Evolutionary conservation across 345 rosid species (phyloP), one percentile per base, ranked within the genome.

Genomic region (Salix udensis): DNA sequence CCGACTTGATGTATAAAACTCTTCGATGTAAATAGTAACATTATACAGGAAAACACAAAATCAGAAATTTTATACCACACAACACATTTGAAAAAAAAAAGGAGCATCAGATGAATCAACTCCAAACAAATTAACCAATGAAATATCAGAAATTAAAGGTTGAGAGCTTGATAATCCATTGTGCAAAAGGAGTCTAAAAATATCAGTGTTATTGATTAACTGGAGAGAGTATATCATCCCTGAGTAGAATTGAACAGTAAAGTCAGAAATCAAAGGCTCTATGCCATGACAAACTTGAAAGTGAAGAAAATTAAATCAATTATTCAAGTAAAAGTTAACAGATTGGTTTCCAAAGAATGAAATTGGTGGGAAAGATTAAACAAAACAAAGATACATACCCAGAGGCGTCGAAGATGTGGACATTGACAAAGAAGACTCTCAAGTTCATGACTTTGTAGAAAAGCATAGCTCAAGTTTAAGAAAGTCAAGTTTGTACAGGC

Each of bases 401-500:
- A 87, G 23, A 90, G 90, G 73, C 89, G 90, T 67, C 70, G 81
- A 67, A 90, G 91, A 74, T 15, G 14, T 9, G 92, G 90, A 73
- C 94, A 88, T 72, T 90, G 89, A 77, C 77, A 62, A 62, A 90
- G 84, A 71, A 88, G 89, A 74, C 76, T 80, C 30, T 88, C 84
- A 73, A 90, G 82, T 73, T 90, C 91, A 31, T 62, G 68, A 64
- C 92, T 74, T 64, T 83, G 85, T 84, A 90, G 76, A 78, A 85
- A 67, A 37, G 91, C 84, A 67, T 90, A 88, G 68, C 91, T 88
- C 77, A 90, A 78, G 75, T 91, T 89, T 80, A 91, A 77, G 86
- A 86, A 91, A 39, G 91, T 89, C 75, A 91, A 82, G 73, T 84
- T 78, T 58, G 73, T 21, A 74, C 91, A 88, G 19, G 84, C 87